Evolutionary conservation across 1,284 basidiomycete genomes (phyloP), one percentile per base, ranked within the genome.

Genomic region (Ustilago crameri): DNA sequence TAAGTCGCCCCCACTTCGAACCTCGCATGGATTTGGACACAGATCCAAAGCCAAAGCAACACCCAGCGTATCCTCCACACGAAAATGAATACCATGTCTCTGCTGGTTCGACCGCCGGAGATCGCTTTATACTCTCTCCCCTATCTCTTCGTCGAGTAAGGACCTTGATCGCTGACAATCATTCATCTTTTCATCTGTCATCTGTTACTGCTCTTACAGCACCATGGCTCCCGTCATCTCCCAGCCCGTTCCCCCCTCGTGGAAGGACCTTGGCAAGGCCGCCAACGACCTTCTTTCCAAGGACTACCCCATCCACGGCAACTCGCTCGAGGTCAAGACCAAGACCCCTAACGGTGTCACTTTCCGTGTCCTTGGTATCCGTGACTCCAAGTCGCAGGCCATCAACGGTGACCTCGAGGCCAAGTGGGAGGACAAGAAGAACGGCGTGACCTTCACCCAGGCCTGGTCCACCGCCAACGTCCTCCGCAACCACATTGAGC

Each of bases 211-310:
- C 34, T 22, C 18, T 30, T 7, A 12, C 56, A 68, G 44, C 53
- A 73, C 44, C 27, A 66, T 57, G 50, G 54, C 64, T 62, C 60
- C 62, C 55, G 42, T 64, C 51, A 59, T 71, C 46, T 67, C 76
- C 41, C 74, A 78, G 65, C 76, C 80, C 57, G 78, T 82, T 55
- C 80, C 80, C 51, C 80, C 80, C 45, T 77, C 74, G 51, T 82
- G 79, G 79, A 82, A 82, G 76, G 80, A 82, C 65, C 74, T 82
- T 58, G 95, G 95, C 55, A 61, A 82, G 90, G 94, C 93, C 78
- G 93, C 94, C 85, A 92, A 90, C 83, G 95, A 98, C 88, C 87
- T 98, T 76, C 88, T 98, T 79, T 87, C 88, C 85, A 95, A 92
- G 88, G 96, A 98, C 88, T 97, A 91, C 88, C 91, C 89, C 81